Conservation (phyloP, 2,329 filamentous ascomycete genomes). For the Alternaria sp. region DNA sequence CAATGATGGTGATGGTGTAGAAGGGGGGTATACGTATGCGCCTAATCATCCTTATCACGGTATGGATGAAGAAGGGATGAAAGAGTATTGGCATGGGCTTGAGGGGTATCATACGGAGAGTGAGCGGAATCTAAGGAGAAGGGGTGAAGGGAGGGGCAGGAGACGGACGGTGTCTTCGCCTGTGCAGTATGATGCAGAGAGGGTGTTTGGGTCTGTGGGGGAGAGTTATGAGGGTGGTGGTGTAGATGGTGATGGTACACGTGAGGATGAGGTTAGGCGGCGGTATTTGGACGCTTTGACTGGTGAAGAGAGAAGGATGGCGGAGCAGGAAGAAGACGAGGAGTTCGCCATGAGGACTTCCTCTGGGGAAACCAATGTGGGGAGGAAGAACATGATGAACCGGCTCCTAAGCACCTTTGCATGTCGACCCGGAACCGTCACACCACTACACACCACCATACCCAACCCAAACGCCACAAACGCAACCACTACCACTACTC, state of each 20-base stretch:
- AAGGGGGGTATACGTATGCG: not conserved
- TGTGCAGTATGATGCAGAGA: not conserved
- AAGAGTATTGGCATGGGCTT: not conserved
- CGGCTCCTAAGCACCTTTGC: not conserved
- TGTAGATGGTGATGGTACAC: not conserved
- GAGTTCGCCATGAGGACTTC: not conserved
- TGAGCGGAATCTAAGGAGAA: not conserved
- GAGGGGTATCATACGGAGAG: not conserved
- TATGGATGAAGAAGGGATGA: not conserved
- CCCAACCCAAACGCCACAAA: not conserved
- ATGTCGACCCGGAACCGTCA: not conserved
- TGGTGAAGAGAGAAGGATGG: not conserved
- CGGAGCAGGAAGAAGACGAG: not conserved
- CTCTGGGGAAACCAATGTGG: not conserved
- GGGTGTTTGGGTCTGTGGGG: not conserved
- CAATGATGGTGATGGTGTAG: not conserved
- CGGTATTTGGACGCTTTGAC: not conserved
- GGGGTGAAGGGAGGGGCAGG: not conserved
- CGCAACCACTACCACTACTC: not conserved
- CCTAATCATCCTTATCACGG: not conserved
- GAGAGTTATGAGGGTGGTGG: not conserved
- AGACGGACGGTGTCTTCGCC: not conserved
- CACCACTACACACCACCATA: not conserved
- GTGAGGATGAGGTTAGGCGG: not conserved
- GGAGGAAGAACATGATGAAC: not conserved